These are phyloP conservation scores for Pyrrhoderma lamaoense DNA, from an alignment of 1,284 basidiomycete species.

Conservation along the genomic window DNA sequence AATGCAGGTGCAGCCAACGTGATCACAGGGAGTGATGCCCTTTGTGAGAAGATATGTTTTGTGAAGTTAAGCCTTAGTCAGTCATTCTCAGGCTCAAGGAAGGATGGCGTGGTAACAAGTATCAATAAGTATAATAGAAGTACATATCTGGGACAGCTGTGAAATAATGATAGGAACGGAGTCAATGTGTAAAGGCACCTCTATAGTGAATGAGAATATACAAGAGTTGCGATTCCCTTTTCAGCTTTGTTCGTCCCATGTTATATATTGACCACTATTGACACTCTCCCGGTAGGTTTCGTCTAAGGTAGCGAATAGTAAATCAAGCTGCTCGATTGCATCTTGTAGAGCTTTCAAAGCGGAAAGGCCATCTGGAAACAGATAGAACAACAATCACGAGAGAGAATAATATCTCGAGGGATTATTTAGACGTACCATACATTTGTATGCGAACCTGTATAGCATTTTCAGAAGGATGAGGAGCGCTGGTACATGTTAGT, in stretches of 20 bases:
- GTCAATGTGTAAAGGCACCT: too few species aligned
- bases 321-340: conserved; percentile 71
- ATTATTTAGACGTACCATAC: conserved; percentile 71
- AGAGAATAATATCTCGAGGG: not conserved
- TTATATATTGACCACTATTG: conserved; percentile 44
- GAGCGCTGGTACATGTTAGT: conserved; percentile 48
- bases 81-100: too few species aligned
- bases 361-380: conserved; percentile 59
- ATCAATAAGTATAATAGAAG: too few species aligned
- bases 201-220: too few species aligned
- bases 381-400: not conserved
- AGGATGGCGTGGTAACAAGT: too few species aligned
- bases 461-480: conserved; percentile 94
- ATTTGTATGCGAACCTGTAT: conserved; percentile 97
- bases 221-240: not conserved
- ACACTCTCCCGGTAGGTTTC: conserved; percentile 58
- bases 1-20: too few species aligned
- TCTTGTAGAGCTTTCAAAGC: conserved; percentile 71
- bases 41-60: too few species aligned
- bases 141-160: too few species aligned
- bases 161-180: too few species aligned
- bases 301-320: conserved; percentile 63
- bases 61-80: too few species aligned
- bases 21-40: too few species aligned
- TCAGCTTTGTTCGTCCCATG: conserved; percentile 61